Evolutionary conservation across 768 basidiomycete species (phyloP).

Genomic region (Boletus rubescentipes): DNA sequence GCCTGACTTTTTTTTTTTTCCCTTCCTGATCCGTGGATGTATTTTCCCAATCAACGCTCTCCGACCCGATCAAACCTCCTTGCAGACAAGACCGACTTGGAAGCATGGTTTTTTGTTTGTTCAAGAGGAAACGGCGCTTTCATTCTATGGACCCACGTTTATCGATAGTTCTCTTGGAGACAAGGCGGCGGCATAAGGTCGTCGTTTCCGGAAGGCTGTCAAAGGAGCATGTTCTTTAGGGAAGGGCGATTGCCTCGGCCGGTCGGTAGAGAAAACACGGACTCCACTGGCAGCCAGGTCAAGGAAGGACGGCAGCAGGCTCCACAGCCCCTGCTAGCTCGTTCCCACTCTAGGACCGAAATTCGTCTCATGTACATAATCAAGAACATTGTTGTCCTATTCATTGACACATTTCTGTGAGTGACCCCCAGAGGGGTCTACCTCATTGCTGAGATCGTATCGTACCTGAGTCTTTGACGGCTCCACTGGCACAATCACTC

Average conservation of each 20-base stretch:
- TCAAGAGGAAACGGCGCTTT: conserved; percentile 4
- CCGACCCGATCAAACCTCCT: conserved; percentile 10
- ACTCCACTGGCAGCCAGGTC: background rate
- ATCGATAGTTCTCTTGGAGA: conserved; percentile 16
- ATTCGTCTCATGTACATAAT: conserved; percentile 15
- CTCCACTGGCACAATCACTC: conserved; percentile 1
- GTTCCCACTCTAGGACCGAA: conserved; percentile 20
- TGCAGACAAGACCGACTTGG: conserved; percentile 8
- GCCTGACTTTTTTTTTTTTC: background rate
- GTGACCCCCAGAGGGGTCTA: background rate
- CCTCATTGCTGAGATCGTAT: conserved; percentile 13
- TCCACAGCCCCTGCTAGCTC: background rate
- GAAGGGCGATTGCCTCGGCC: conserved; percentile 13
- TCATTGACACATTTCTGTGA: conserved; percentile 6
- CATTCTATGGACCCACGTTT: background rate
- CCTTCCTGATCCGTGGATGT: conserved; percentile 25
- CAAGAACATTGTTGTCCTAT: background rate
- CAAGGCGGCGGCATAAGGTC: conserved; percentile 14
- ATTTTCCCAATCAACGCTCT: conserved; percentile 14
- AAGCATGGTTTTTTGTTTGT: conserved; percentile 2
- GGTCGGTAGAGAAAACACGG: conserved; percentile 1
- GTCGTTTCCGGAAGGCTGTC: conserved; percentile 14
- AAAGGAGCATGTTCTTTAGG: background rate
- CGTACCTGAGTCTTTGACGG: conserved; percentile 1
- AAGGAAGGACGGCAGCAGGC: conserved; percentile 7